Evolutionary conservation across 768 basidiomycete genomes (phyloP).

Genomic region (Russula sp.): DNA sequence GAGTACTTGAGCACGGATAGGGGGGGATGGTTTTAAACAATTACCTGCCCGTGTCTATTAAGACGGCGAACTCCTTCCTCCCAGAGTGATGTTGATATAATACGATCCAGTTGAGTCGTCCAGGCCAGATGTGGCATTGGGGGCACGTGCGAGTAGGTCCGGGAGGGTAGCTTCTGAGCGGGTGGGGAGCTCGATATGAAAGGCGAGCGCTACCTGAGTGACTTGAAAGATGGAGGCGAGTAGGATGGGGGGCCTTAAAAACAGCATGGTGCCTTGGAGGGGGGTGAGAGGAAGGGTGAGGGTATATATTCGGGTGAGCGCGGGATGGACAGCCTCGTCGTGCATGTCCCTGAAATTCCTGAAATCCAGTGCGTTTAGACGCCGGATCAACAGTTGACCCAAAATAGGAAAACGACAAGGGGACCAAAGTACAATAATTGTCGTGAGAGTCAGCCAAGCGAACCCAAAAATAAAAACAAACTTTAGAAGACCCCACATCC

Average conservation of each 20-base stretch:
- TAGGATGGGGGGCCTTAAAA: background rate
- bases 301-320: too few relatives aligned
- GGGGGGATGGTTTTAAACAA: background rate
- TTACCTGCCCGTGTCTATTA: constrained; percentile 50
- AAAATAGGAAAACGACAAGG: too few relatives aligned
- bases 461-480: too few relatives aligned
- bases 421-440: too few relatives aligned
- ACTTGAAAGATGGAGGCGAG: constrained; percentile 3
- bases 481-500: too few relatives aligned
- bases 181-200: constrained; percentile 2
- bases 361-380: too few relatives aligned
- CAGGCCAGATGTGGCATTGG: background rate
- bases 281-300: background rate
- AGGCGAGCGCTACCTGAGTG: background rate
- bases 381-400: too few relatives aligned
- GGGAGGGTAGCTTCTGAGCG: background rate
- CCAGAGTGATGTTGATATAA: constrained; percentile 40
- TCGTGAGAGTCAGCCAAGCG: too few relatives aligned
- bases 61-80: constrained; percentile 36
- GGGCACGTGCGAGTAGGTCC: background rate
- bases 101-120: background rate
- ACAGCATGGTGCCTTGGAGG: background rate
- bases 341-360: too few relatives aligned
- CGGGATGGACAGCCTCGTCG: too few relatives aligned
- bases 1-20: background rate